These are phyloP conservation scores for Fonsecaea multimorphosa DNA, from an alignment of 2,329 filamentous ascomycete species.

Conservation along the genomic window DNA sequence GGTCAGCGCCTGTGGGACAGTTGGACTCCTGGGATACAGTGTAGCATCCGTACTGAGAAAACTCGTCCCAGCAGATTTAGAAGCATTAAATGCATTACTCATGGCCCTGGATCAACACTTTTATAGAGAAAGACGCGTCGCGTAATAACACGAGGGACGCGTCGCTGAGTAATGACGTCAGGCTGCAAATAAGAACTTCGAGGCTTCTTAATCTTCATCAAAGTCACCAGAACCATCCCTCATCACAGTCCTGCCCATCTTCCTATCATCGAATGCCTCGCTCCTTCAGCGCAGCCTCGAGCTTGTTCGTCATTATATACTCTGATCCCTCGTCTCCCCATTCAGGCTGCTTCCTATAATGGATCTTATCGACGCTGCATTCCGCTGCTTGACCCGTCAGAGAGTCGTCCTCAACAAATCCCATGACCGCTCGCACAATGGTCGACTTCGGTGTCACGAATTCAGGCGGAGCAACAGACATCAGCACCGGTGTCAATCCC, in stretches of 20 bases:
- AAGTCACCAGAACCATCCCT: not conserved
- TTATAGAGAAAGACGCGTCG: not conserved
- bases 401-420: conserved; percentile 9
- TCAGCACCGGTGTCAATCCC: conserved; percentile 5
- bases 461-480: conserved; percentile 14
- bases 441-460: conserved; percentile 18
- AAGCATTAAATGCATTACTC: too few species aligned
- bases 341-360: conserved; percentile 14
- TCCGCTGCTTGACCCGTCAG: conserved; percentile 9
- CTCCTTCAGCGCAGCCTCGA: conserved; percentile 9
- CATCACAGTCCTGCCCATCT: too few species aligned
- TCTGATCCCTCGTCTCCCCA: conserved; percentile 17
- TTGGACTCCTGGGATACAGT: too few species aligned
- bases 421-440: conserved; percentile 14
- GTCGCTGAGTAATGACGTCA: not conserved
- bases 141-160: not conserved
- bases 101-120: not conserved
- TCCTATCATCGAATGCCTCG: not conserved
- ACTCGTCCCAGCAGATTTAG: not conserved
- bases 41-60: not conserved
- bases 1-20: too few species aligned
- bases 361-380: conserved; percentile 20
- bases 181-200: not conserved
- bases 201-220: not conserved
- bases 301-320: conserved; percentile 20